Evolutionary conservation across 306 rosid genomes (phyloP), one percentile per base, ranked within the genome.

Genomic region (Mimosa pudica): DNA sequence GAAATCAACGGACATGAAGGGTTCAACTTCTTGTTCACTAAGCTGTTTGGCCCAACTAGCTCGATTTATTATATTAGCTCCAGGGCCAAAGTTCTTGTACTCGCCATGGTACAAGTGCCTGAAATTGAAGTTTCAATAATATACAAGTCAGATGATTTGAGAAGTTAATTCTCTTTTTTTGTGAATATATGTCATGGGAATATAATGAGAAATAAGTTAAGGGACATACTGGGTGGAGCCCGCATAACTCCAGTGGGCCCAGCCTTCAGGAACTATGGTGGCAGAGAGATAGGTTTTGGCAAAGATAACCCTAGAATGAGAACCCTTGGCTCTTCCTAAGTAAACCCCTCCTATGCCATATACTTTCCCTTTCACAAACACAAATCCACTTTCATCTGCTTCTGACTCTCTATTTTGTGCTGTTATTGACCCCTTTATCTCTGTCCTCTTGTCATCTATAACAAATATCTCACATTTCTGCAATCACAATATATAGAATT

Each of bases 1-100:
- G 35, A 18, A 69, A n/a, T 69, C 73, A 11, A 69, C 33, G 5
- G 73, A n/a, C n/a, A 42, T n/a, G 10, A 69, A 69, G 36, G 73
- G 82, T 4, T 52, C 81, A 14, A 3, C 89, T 81, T 85, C 91
- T 73, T 88, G 11, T 0, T 88, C 76, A 1, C 76, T 84, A 13
- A 87, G 85, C 51, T 88, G 85, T 78, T 84, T 90, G 1, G 86
- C 30, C 95, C 95, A 88, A 5, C 79, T 71, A 63, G 83, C 91
- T 1, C 92, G 87, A 6, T 45, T 4, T 4, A 20, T 45, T 2
- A 81, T 1, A 13, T 14, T 62, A 2, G 92, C 13, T 55, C 92
- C 89, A 17, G 91, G 94, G 18, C 88, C 92, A 45, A 65, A 75
- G 82, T 85, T 82, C 11, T 85, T 70, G 79, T 85, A 87, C 82